phyloP scores from a whole-genome alignment of 805 yeast genomes.

The Yamadazyma sp. region DNA sequence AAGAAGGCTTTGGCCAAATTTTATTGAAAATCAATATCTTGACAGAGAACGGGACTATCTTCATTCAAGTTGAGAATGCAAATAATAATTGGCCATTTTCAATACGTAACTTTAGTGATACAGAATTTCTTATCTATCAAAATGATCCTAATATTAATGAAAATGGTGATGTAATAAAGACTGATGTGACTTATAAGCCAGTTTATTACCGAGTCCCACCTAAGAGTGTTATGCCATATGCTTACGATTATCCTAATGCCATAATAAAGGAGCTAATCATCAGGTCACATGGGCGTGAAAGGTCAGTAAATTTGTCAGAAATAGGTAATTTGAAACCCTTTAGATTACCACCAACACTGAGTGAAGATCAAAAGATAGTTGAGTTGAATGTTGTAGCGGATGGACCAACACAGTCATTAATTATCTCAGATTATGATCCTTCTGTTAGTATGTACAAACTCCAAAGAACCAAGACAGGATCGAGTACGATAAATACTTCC shows the following conservation, averaged over 20 bases:
- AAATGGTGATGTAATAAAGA: slow-evolving; percentile 52
- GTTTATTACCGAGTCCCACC: slow-evolving; percentile 80
- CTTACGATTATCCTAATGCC: slow-evolving; percentile 97
- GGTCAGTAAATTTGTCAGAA: slow-evolving; percentile 84
- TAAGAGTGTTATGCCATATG: slow-evolving; percentile 93
- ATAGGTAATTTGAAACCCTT: slow-evolving; percentile 90
- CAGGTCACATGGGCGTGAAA: slow-evolving; percentile 66
- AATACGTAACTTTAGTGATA: slow-evolving; percentile 81
- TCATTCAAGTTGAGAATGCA: slow-evolving; percentile 71
- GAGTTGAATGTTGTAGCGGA: slow-evolving; percentile 93
- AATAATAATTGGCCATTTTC: slow-evolving; percentile 88
- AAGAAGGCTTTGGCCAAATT: slow-evolving; percentile 62
- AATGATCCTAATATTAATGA: slow-evolving; percentile 70
- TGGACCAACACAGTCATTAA: slow-evolving; percentile 89
- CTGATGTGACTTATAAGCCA: slow-evolving; percentile 65
- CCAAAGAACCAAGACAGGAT: slow-evolving; percentile 20
- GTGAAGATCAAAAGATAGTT: slow-evolving; percentile 49
- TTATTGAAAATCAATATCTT: slow-evolving; percentile 70
- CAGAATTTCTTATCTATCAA: slow-evolving; percentile 85
- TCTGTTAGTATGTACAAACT: slow-evolving; percentile 71
- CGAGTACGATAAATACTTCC: slow-evolving; percentile 25
- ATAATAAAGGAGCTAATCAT: slow-evolving; percentile 74
- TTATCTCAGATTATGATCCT: slow-evolving; percentile 79
- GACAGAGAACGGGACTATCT: slow-evolving; percentile 79
- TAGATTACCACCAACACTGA: slow-evolving; percentile 55